Conservation (phyloP, 495 filamentous ascomycete genomes). For the Glutinoglossum americanum region DNA sequence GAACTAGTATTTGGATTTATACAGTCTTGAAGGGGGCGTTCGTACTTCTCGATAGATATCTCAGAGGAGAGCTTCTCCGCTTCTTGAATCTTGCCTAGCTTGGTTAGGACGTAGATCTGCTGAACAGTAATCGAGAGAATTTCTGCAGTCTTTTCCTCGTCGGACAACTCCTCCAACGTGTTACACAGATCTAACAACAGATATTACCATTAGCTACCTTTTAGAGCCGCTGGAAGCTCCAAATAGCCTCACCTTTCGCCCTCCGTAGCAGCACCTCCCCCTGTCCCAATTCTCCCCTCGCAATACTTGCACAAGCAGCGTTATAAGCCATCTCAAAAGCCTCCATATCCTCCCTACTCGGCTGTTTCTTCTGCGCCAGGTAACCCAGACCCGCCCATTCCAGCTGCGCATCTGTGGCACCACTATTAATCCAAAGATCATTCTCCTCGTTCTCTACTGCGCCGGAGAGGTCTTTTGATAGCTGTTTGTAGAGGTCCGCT, state of each 20-base stretch:
- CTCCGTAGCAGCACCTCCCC: conserved; percentile 63
- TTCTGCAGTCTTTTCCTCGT: conserved; percentile 68
- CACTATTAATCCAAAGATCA: conserved; percentile 63
- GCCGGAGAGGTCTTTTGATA: conserved; percentile 24
- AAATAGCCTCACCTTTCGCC: conserved; percentile 35
- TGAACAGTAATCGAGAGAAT: conserved; percentile 71
- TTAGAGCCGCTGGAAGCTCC: background rate
- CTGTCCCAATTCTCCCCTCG: conserved; percentile 51
- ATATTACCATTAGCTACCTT: background rate
- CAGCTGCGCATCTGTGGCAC: conserved; percentile 13
- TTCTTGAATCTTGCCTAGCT: conserved; percentile 50
- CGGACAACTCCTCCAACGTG: conserved; percentile 55
- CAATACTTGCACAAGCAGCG: conserved; percentile 68
- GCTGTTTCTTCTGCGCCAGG: conserved; percentile 30
- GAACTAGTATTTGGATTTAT: background rate
- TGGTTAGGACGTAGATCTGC: conserved; percentile 57
- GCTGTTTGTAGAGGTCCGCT: conserved; percentile 41
- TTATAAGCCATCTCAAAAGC: conserved; percentile 90
- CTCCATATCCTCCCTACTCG: conserved; percentile 56
- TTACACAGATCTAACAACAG: conserved; percentile 50
- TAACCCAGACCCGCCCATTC: conserved; percentile 26
- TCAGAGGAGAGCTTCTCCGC: conserved; percentile 43
- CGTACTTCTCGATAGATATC: conserved; percentile 42
- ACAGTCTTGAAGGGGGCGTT: background rate
- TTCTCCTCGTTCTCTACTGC: conserved; percentile 46